Base-by-base conservation (phyloP, 441 rosid genomes). In the Euphorbia celastroides region DNA sequence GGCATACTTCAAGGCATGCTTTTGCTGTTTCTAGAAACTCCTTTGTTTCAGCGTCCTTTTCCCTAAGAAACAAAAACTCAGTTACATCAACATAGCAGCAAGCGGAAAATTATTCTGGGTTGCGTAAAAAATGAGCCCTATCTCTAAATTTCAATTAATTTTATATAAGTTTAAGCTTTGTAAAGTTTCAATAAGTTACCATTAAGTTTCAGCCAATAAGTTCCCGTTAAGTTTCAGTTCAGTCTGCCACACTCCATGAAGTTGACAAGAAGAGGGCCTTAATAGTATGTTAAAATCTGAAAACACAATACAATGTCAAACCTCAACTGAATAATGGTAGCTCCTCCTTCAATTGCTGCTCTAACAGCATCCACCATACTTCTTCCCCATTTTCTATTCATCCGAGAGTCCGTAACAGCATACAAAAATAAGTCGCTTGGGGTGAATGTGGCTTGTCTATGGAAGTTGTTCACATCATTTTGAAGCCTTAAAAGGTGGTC, bases 301-400 rank as follows among this genome's bases (percentile, higher is more conserved):
- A 0, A 26, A 51, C 54, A 20, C 17, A 32, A 23, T 38, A 14
- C 44, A 28, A 17, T 48, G 28, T 32, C 72, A 59, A 70, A 93
- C 98, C 98, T 89, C 61, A 94, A 67, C 67, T 94, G 99, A 65
- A 89, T 69, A 74, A 92, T 87, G 67, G 97, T 89, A 48, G 97
- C 96, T 26, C 98, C 98, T 77, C 99, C 98, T 69, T 83, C 86
- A 68, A 92, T 76, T 66, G 93, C 94, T 62, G 81, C 87, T 81
- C 80, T 81, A 64, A 92, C 88, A 22, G 93, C 90, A 66, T 82
- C 82, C n/a, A 70, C 72, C 76, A 80, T 81, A 58, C 91, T 66
- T 16, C 84, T 85, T 42, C 81, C 88, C 98, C 98, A 94, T 75
- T 72, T 92, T 77, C 70, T 76, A 77, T 92, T 94, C 97, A 89